A percentile compares a stretch with the other conserved stretches of the same genome.
Evolutionary conservation across 495 filamentous ascomycete species (phyloP).

Genomic region (Bryoglossum gracile): DNA sequence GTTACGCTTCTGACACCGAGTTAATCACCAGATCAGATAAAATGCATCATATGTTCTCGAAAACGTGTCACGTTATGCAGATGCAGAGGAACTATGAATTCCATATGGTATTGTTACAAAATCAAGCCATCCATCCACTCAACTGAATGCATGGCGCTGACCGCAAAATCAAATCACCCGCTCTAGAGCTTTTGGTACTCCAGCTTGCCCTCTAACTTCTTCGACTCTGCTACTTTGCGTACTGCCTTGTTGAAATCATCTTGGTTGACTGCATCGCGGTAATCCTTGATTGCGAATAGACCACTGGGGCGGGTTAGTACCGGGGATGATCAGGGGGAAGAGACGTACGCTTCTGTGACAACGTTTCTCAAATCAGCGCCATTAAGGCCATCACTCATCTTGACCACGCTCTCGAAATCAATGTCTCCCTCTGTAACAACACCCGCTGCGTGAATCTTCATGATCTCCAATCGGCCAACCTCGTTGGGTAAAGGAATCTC

Average conservation of each 20-base stretch:
- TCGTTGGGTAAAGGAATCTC: constrained; percentile 99
- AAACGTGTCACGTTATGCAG: not conserved
- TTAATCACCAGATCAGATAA: no score
- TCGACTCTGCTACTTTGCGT: constrained; percentile 90
- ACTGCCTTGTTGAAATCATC: constrained; percentile 99
- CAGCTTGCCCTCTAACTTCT: constrained; percentile 96
- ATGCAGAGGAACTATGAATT: constrained; percentile 16
- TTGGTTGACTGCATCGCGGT: constrained; percentile 90
- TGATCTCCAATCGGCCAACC: constrained; percentile 91
- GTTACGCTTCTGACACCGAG: no score
- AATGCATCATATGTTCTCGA: no score
- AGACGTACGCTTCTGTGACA: constrained; percentile 91
- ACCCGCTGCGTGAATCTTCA: constrained; percentile 92
- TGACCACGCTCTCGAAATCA: constrained; percentile 98
- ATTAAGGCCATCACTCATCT: constrained; percentile 98
- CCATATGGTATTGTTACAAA: constrained; percentile 22
- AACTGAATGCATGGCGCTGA: constrained; percentile 21
- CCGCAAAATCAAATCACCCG: constrained; percentile 12
- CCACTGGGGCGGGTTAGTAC: constrained; percentile 50
- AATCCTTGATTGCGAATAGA: constrained; percentile 95
- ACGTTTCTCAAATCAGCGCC: constrained; percentile 97
- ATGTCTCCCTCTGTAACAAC: constrained; percentile 91
- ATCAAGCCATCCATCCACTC: constrained; percentile 9
- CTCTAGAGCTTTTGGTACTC: constrained; percentile 93
- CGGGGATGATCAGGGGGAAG: not conserved